Evolutionary conservation across 1,284 basidiomycete genomes (phyloP).

Genomic region (Leccinum huronense): DNA sequence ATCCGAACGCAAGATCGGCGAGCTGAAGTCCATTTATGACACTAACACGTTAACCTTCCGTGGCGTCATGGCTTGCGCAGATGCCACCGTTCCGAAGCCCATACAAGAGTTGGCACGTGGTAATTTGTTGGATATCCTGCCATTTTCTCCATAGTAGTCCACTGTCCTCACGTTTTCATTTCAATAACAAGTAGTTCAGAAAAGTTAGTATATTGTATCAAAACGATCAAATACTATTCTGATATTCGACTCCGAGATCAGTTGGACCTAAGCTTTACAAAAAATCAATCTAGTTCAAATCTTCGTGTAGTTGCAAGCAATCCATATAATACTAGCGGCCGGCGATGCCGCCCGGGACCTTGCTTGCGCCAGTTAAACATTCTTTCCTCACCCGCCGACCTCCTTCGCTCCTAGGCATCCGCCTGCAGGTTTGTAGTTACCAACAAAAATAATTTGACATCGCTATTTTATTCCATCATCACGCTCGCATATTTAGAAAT

Average conservation of each 20-base stretch:
- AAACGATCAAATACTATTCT: neutral
- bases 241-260: too few species aligned
- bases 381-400: conserved; percentile 10
- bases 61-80: neutral
- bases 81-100: neutral
- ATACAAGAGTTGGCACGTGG: neutral
- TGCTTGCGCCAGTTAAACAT: too few species aligned
- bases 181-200: neutral
- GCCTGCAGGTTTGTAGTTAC: too few species aligned
- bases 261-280: too few species aligned
- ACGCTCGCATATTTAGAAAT: too few species aligned
- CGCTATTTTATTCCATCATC: too few species aligned
- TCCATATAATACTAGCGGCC: too few species aligned
- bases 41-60: neutral
- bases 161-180: neutral
- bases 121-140: neutral
- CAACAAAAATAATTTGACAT: too few species aligned
- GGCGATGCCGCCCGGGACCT: too few species aligned
- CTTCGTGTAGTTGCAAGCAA: too few species aligned
- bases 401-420: too few species aligned
- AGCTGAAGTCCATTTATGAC: neutral
- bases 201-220: neutral
- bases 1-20: neutral
- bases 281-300: too few species aligned
- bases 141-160: neutral